Evolutionary conservation across 257 asterid genomes (phyloP).

Genomic region (Fraxinus quadrangulata): DNA sequence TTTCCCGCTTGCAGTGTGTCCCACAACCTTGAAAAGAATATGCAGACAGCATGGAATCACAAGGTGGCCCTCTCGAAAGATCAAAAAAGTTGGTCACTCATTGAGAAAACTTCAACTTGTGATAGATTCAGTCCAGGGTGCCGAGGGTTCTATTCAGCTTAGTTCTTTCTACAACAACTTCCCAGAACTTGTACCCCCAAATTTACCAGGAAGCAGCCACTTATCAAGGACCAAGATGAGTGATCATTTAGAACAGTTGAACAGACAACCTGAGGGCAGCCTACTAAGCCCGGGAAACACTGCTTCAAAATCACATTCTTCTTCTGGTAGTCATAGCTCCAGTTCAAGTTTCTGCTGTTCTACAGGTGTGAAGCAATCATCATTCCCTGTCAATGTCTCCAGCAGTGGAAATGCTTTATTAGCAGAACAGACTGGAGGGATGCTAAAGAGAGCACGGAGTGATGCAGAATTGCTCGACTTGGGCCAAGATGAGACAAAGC

Average conservation of each 20-base stretch:
- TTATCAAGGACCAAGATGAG: conserved; percentile 24
- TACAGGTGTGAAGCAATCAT: conserved; percentile 51
- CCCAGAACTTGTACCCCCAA: conserved; percentile 65
- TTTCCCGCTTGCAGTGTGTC: conserved; percentile 63
- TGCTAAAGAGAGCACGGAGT: conserved; percentile 45
- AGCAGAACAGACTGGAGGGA: conserved; percentile 37
- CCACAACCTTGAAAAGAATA: conserved; percentile 85
- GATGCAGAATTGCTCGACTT: conserved; percentile 54
- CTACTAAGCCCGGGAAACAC: conserved; percentile 43
- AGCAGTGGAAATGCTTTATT: conserved; percentile 40
- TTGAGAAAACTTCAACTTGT: conserved; percentile 82
- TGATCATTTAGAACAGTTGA: conserved; percentile 28
- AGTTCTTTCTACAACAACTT: conserved; percentile 75
- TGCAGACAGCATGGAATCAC: conserved; percentile 86
- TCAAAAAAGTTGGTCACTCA: conserved; percentile 84
- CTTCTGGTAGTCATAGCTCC: conserved; percentile 74
- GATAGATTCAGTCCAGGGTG: conserved; percentile 80
- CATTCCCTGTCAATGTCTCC: conserved; percentile 33
- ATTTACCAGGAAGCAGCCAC: conserved; percentile 41
- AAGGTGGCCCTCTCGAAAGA: conserved; percentile 88
- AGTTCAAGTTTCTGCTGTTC: conserved; percentile 63
- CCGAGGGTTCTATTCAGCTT: conserved; percentile 71
- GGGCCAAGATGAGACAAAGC: conserved; percentile 52
- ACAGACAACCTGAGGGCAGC: conserved; percentile 38
- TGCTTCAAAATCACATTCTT: conserved; percentile 47